Percentiles rank a stretch among this genome's conserved stretches.
Conservation (phyloP, 1,139 yeast genomes). For the Yamadazyma epiphylla region DNA sequence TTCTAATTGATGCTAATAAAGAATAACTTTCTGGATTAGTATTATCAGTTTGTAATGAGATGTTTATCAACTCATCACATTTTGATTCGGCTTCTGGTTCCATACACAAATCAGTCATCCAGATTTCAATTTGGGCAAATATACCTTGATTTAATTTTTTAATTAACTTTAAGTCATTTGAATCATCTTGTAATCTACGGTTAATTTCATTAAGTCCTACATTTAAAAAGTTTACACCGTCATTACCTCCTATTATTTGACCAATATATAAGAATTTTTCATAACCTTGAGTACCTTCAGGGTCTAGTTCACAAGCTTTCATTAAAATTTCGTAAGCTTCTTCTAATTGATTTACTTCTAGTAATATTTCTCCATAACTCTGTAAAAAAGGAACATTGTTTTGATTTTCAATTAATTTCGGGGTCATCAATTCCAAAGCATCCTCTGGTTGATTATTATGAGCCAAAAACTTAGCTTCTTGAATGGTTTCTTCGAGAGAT, state of each 20-base stretch:
- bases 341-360: constrained; percentile 78
- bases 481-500: constrained; percentile 8
- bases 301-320: constrained; percentile 68
- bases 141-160: constrained; percentile 68
- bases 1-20: constrained; percentile 79
- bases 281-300: constrained; percentile 56
- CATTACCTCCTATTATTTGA: constrained; percentile 80
- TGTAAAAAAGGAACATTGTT: constrained; percentile 32
- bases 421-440: constrained; percentile 34
- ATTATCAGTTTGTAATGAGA: constrained; percentile 58
- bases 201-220: constrained; percentile 58
- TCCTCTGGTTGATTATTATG: constrained; percentile 39
- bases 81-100: constrained; percentile 79
- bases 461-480: constrained; percentile 27
- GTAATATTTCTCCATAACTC: constrained; percentile 65
- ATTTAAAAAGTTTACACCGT: constrained; percentile 65
- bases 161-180: constrained; percentile 32
- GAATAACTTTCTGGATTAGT: constrained; percentile 79
- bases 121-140: constrained; percentile 85
- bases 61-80: constrained; percentile 70
- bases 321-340: constrained; percentile 64
- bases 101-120: constrained; percentile 99
- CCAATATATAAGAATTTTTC: constrained; percentile 90
- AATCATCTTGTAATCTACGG: constrained; percentile 17
- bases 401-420: constrained; percentile 23